Evolutionary conservation across 768 basidiomycete genomes (phyloP), one percentile per base, ranked within the genome.

Genomic region (Myochromella boudieri): DNA sequence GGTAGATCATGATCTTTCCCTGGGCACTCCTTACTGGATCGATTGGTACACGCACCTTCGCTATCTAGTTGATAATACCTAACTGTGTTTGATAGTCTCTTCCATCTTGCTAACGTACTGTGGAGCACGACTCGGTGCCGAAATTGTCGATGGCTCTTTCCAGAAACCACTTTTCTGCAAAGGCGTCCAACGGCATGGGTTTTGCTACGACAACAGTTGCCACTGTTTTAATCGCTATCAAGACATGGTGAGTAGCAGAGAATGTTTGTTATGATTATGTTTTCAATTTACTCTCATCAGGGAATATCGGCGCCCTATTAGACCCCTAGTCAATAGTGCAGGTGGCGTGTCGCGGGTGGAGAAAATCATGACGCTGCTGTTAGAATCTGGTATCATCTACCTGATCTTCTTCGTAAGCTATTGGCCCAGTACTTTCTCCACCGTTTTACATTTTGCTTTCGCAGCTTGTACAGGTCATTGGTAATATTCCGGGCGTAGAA

Each of bases 131-230:
- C 41, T 43, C 2, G 48, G 48, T n/a, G 33, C 48, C n/a, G 41
- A 49, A 17, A 49, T 49, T 15, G 41, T 42, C 11, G 20, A 42
- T 21, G 48, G 48, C 7, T 43, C 40, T 9, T 49, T 49, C 20
- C 48, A 49, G 14, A 42, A 42, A 20, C 48, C 39, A 18, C 25
- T 42, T 11, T 42, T 48, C 21, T 48, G 47, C 25, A 48, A 48
- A 22, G 33, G 33, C 31, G 41, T 48, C 11, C 47, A 39, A 46
- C 15, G 33, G 37, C 28, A 32, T 39, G 37, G 18, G 20, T 3
- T 46, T 46, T 17, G 45, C 38, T 33, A 46, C 45, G 8, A 46
- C 45, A 1, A 11, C 45, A 22, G 28, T 46, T 9, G 45, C 45
- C 8, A 46, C 45, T 32, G 3, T 31, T 15, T 29, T 46, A 4